phyloP scores from a whole-genome alignment of 1,284 basidiomycete genomes.

The Moniliophthora roreri region DNA sequence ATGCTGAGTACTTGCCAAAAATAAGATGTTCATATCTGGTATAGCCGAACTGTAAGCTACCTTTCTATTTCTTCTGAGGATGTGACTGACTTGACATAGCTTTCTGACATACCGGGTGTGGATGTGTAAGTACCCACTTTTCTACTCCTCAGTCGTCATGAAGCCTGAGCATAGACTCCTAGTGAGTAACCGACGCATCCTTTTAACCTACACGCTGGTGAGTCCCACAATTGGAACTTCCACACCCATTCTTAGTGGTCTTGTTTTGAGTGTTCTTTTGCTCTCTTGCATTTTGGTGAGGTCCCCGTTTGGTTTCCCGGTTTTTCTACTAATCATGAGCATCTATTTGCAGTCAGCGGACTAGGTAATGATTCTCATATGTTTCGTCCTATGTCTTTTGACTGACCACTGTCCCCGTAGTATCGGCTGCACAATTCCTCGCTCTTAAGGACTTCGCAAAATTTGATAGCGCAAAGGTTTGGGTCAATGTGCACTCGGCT shows the following conservation, averaged over 20 bases:
- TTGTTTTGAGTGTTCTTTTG: slow-evolving; percentile 20
- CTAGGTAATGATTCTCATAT: no score
- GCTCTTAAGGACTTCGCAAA: slow-evolving; percentile 22
- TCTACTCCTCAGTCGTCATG: background rate
- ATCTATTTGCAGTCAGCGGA: slow-evolving; percentile 24
- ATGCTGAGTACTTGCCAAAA: background rate
- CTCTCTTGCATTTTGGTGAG: slow-evolving; percentile 28
- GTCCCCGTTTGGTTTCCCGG: no score
- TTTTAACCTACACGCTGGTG: slow-evolving; percentile 24
- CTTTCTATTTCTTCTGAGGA: background rate
- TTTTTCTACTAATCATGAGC: background rate
- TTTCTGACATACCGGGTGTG: slow-evolving; percentile 32
- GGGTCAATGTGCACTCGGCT: background rate
- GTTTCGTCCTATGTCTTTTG: no score
- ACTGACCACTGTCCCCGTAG: slow-evolving; percentile 13
- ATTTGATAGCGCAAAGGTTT: slow-evolving; percentile 24
- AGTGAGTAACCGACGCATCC: slow-evolving; percentile 12
- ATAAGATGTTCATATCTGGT: slow-evolving; percentile 30
- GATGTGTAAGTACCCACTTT: slow-evolving; percentile 21
- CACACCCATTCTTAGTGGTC: background rate
- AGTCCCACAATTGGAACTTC: background rate
- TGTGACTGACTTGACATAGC: slow-evolving; percentile 13
- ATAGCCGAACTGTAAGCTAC: slow-evolving; percentile 27
- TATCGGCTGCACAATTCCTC: slow-evolving; percentile 28
- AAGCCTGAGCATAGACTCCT: no score